Evolutionary conservation across 805 yeast species (phyloP), one percentile per base, ranked within the genome.

Genomic region (Saitoella complicata): DNA sequence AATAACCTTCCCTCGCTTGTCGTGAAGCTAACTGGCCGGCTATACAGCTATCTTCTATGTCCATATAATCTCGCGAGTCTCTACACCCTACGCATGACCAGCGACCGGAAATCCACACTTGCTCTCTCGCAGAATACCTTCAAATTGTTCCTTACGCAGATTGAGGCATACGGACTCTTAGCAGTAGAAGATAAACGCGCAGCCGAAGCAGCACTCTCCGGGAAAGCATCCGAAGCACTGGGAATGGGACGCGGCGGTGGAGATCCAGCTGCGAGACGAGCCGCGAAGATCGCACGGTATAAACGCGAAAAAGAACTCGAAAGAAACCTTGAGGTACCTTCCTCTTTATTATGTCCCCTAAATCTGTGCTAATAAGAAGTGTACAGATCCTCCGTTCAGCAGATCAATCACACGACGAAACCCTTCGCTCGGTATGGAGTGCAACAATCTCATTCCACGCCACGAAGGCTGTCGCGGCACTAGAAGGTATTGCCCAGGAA

Each of bases 261-360:
- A 5, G 62, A 61, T 31, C 55, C 80, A 0, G 65, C 69, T 0
- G 54, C 58, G 7, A 65, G 70, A 53, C 69, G 96, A 53, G 76
- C 78, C 21, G 78, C 74, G 41, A 87, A 85, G 58, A 84, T 86
- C 46, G 78, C 72, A 11, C 72, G 73, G 52, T 80, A 67, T 59
- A 78, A 73, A 55, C 57, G 65, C 10, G 85, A 78, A 49, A 78
- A 73, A 57, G 69, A 68, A 37, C 61, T 82, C 43, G 65, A 61
- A 6, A 55, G 50, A 1, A 68, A 70, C 49, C 53, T 85, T 4
- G 53, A 58, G 7, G 45, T 10, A n/a, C n/a, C n/a, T n/a, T n/a
- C n/a, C n/a, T n/a, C n/a, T n/a, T n/a, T n/a, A n/a, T n/a, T n/a
- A n/a, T n/a, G n/a, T n/a, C n/a, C n/a, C n/a, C n/a, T n/a, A n/a